Base-by-base conservation (phyloP, 2,329 filamentous ascomycete genomes). In the Hypoxylon sp. region DNA sequence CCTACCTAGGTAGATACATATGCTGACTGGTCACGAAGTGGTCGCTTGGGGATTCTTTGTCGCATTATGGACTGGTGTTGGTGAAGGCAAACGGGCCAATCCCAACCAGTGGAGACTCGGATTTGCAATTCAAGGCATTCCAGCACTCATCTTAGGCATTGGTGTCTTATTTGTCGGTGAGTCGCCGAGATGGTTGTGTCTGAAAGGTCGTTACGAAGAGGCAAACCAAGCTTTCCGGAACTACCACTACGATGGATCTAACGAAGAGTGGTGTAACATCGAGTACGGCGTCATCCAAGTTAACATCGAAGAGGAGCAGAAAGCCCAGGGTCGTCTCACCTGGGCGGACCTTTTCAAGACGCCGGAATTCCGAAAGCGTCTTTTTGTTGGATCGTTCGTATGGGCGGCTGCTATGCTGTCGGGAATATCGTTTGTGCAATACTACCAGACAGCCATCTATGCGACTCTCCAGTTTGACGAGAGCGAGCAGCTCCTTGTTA, bases 361-460 rank as follows among this genome's bases (percentile, higher is more conserved):
- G 0, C 73, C 77, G 0, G 66, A 79, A 0, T 81, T 81, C 59
- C 70, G 80, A 49, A 80, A 75, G 28, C 71, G 80, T 0, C 74
- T 82, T 1, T 82, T 82, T 41, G 79, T 82, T 0, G 80, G 80
- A 0, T 76, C 76, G 0, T 82, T 82, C 13, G 80, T 82, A 0
- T 82, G 80, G 80, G 80, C 78, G 0, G 80, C 80, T 0, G 80
- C 80, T 1, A 82, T 82, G 80, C 32, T 82, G 1, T 80, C 79
- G 0, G 80, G 80, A 0, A 82, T 82, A 34, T 80, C 78, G 0
- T 82, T 82, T n/a, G 80, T 82, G 1, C 80, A 82, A 67, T 82
- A 82, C 32, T 82, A 79, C 57, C 80, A 82, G 67, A 81, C 80
- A 0, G 79, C 80, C 3, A 82, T 82, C 55, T 82, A 82, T 50